Evolutionary conservation across 2,329 filamentous ascomycete genomes (phyloP).

Genomic region (Trichoderma gracile): DNA sequence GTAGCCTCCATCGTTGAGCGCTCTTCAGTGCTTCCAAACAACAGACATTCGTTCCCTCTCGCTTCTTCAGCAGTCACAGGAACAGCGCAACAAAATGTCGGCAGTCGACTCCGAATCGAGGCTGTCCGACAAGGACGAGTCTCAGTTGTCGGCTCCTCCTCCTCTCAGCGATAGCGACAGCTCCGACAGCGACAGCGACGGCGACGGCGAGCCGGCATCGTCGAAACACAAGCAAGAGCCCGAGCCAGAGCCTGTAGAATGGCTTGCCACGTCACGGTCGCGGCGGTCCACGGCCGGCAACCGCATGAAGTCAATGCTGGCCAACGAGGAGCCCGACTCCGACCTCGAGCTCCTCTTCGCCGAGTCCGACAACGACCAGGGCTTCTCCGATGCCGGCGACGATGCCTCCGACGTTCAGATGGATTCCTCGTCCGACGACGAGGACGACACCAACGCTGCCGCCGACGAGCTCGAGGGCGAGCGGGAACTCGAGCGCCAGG

Average conservation of each 20-base stretch:
- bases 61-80: background rate
- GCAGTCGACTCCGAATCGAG: constrained; percentile 37
- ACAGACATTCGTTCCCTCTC: background rate
- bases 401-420: constrained; percentile 76
- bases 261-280: constrained; percentile 70
- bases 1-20: constrained; percentile 5
- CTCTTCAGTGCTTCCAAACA: constrained; percentile 2
- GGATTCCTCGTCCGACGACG: constrained; percentile 81
- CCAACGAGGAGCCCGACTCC: constrained; percentile 69
- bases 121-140: constrained; percentile 38
- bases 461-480: constrained; percentile 79
- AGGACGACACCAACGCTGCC: constrained; percentile 58
- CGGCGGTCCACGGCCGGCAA: constrained; percentile 82
- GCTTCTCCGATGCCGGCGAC: constrained; percentile 69
- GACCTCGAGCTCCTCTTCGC: constrained; percentile 75
- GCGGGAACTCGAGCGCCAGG: constrained; percentile 77
- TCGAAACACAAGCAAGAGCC: constrained; percentile 23
- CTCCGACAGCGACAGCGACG: constrained; percentile 34
- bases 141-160: constrained; percentile 36
- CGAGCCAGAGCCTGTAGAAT: constrained; percentile 52
- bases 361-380: constrained; percentile 67
- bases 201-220: constrained; percentile 31
- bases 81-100: constrained; percentile 8
- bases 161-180: constrained; percentile 27
- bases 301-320: constrained; percentile 75